phyloP scores from a whole-genome alignment of 1,284 basidiomycete genomes.

The Boletus semigastroideus region DNA sequence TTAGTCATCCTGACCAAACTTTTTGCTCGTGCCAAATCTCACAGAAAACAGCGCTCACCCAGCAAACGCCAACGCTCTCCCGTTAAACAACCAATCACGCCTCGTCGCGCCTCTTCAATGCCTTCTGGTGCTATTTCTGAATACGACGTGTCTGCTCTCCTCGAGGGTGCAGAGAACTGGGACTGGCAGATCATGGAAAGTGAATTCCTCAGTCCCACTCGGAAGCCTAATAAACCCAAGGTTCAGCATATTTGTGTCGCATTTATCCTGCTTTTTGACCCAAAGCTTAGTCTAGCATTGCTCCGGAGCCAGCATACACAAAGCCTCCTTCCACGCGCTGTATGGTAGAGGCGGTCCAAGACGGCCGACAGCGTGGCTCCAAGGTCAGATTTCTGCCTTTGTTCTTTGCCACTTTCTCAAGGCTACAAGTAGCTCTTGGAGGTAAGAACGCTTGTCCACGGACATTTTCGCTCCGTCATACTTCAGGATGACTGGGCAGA shows the following conservation, averaged over 20 bases:
- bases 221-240: slow-evolving; percentile 26
- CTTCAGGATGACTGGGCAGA: slow-evolving; percentile 68
- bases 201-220: slow-evolving; percentile 39
- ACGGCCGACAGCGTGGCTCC: slow-evolving; percentile 22
- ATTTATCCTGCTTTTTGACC: not conserved
- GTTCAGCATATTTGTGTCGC: slow-evolving; percentile 2
- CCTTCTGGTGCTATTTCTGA: not conserved
- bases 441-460: slow-evolving; percentile 41
- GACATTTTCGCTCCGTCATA: slow-evolving; percentile 46
- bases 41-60: slow-evolving; percentile 15
- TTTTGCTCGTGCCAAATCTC: not conserved
- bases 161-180: slow-evolving; percentile 49
- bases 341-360: slow-evolving; percentile 45
- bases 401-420: slow-evolving; percentile 4
- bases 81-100: slow-evolving; percentile 18
- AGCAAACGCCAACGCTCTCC: slow-evolving; percentile 19
- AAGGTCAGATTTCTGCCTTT: slow-evolving; percentile 2
- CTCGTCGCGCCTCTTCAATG: slow-evolving; percentile 11
- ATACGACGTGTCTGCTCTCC: slow-evolving; percentile 30
- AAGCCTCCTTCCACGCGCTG: slow-evolving; percentile 49
- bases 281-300: slow-evolving; percentile 14
- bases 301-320: slow-evolving; percentile 24
- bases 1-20: not conserved
- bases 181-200: slow-evolving; percentile 51
- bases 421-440: slow-evolving; percentile 38